phyloP scores from a whole-genome alignment of 2,329 filamentous ascomycete genomes.

The Chaetomium sp. region DNA sequence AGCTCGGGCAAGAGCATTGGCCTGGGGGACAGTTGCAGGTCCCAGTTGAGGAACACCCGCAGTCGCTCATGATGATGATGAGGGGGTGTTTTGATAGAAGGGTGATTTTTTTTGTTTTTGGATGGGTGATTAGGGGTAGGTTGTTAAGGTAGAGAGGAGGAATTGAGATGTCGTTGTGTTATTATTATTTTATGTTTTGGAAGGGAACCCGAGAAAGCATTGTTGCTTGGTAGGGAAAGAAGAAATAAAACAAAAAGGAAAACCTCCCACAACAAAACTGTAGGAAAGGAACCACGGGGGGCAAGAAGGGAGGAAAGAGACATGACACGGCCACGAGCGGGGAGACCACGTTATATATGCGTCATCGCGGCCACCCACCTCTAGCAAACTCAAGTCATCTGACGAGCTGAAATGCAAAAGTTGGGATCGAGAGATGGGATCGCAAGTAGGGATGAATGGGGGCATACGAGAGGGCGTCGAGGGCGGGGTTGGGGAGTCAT shows the following conservation, averaged over 20 bases:
- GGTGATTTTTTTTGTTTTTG: background rate
- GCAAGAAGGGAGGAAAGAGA: too few relatives aligned
- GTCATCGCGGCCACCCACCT: background rate
- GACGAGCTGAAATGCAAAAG: too few relatives aligned
- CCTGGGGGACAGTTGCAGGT: slow-evolving; percentile 20
- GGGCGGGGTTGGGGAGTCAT: background rate
- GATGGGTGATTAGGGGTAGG: background rate
- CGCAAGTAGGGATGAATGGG: background rate
- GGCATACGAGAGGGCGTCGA: background rate
- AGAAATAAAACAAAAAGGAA: background rate
- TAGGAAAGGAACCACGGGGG: background rate
- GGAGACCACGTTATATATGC: background rate
- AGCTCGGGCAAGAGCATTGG: slow-evolving; percentile 22
- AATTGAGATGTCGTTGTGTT: too few relatives aligned
- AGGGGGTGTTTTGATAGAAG: background rate
- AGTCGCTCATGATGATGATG: slow-evolving; percentile 17
- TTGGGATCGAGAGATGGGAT: too few relatives aligned
- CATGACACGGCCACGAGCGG: background rate
- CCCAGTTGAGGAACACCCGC: slow-evolving; percentile 18
- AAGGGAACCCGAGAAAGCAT: too few relatives aligned
- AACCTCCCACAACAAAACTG: background rate
- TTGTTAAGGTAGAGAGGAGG: background rate
- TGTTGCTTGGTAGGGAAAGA: background rate
- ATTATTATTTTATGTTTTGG: too few relatives aligned
- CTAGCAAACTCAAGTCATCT: too few relatives aligned